phyloP scores from a whole-genome alignment of 495 filamentous ascomycete species.

The Aspergillus funiculosus region DNA sequence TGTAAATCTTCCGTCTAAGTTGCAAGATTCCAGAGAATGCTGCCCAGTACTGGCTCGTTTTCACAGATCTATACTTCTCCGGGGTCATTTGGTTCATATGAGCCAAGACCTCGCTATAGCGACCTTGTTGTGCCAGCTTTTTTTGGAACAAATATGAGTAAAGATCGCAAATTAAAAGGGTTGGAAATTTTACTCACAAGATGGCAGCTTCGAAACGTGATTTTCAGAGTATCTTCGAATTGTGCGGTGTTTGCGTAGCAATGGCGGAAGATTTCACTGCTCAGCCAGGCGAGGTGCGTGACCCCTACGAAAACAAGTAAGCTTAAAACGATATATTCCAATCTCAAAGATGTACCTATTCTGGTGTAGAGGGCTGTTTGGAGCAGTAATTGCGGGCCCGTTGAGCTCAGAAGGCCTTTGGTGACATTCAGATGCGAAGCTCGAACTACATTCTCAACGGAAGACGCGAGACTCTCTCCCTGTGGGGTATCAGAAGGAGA shows the following conservation, averaged over 20 bases:
- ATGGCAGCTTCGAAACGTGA: constrained; percentile 53
- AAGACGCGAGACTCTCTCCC: constrained; percentile 74
- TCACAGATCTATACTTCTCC: constrained; percentile 66
- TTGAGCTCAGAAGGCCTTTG: constrained; percentile 63
- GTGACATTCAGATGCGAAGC: constrained; percentile 76
- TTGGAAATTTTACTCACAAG: constrained; percentile 36
- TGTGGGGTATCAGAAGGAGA: constrained; percentile 27
- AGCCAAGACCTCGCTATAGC: constrained; percentile 63
- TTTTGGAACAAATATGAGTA: constrained; percentile 15
- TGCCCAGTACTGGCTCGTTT: constrained; percentile 73
- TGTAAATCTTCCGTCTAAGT: constrained; percentile 62
- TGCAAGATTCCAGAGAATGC: constrained; percentile 67
- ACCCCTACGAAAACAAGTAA: constrained; percentile 40
- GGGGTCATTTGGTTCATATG: constrained; percentile 61
- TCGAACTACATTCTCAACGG: constrained; percentile 72
- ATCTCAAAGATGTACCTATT: constrained; percentile 49
- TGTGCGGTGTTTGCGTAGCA: constrained; percentile 61
- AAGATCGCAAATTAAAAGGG: neutral
- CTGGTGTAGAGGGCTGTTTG: constrained; percentile 68
- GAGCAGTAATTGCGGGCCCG: constrained; percentile 67
- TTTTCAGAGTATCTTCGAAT: constrained; percentile 72
- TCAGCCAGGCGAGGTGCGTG: constrained; percentile 57
- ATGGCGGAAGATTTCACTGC: constrained; percentile 69
- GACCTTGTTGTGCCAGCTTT: constrained; percentile 57
- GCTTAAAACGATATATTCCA: neutral